These are phyloP conservation scores for Orychophragmus violaceus DNA, from an alignment of 345 rosid genomes.

Conservation along the genomic window DNA sequence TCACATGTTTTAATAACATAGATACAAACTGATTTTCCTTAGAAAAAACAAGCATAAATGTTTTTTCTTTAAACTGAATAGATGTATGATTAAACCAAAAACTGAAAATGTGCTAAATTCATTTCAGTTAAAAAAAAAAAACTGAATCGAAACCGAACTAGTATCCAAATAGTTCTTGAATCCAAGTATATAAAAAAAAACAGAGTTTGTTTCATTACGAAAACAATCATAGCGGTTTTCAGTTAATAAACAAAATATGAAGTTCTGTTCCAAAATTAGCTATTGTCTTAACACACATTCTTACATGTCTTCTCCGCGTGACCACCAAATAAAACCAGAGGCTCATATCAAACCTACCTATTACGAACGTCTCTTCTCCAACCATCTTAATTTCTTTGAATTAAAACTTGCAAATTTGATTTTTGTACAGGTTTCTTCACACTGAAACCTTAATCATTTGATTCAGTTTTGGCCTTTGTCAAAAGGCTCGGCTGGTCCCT, in stretches of 20 bases:
- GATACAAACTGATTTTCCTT: no score
- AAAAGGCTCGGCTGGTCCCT: conserved; percentile 12
- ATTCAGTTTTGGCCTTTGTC: conserved; percentile 4
- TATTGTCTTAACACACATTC: conserved; percentile 15
- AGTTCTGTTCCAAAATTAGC: conserved; percentile 24
- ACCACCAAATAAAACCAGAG: conserved; percentile 32
- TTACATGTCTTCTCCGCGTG: conserved; percentile 14
- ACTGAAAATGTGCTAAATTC: no score
- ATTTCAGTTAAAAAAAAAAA: no score
- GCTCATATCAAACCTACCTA: conserved; percentile 15
- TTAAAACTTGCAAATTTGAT: background rate
- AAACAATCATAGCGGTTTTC: conserved; percentile 9
- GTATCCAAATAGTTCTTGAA: no score
- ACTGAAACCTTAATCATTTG: conserved; percentile 14
- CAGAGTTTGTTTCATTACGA: conserved; percentile 9
- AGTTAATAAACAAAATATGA: conserved; percentile 13
- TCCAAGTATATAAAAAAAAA: no score
- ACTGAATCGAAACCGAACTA: no score
- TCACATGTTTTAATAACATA: no score
- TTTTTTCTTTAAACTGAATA: no score
- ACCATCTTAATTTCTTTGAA: conserved; percentile 3
- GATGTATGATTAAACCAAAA: no score
- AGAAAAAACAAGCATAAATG: no score
- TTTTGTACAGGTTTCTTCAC: conserved; percentile 6
- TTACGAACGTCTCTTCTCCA: conserved; percentile 17